Percentiles rank a stretch among this genome's conserved stretches.
Evolutionary conservation across 2,329 filamentous ascomycete genomes (phyloP).

Genomic region (Grosmannia huntii): DNA sequence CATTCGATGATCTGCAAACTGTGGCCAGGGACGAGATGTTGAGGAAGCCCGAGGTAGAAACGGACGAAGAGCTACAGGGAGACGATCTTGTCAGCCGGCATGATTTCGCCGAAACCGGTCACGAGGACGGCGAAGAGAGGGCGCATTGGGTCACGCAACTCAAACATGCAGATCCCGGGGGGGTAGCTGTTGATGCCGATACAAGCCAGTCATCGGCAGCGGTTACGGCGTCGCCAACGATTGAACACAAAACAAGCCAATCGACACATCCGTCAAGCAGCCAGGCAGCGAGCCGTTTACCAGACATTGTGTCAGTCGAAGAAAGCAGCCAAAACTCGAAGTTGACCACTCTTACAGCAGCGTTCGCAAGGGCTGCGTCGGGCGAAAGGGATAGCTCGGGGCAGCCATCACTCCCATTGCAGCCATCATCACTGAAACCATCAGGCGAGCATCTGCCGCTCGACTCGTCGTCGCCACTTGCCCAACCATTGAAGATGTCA

Average conservation of each 20-base stretch:
- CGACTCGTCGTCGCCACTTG: neutral
- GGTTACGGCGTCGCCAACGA: conserved; percentile 8
- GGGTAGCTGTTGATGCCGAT: conserved; percentile 31
- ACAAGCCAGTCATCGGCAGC: conserved; percentile 22
- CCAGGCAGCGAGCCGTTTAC: neutral
- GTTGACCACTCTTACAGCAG: neutral
- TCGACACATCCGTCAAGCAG: neutral
- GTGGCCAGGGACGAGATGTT: conserved; percentile 35
- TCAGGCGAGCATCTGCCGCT: neutral
- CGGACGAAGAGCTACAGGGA: neutral
- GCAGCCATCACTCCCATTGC: neutral
- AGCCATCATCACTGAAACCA: neutral
- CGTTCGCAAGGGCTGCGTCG: neutral
- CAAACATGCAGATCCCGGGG: conserved; percentile 38
- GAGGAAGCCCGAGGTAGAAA: neutral
- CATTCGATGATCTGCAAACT: conserved; percentile 56
- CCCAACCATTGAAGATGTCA: neutral
- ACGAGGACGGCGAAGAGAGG: conserved; percentile 47
- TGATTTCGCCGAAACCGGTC: neutral
- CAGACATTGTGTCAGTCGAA: neutral
- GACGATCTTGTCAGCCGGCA: neutral
- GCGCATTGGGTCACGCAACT: conserved; percentile 47
- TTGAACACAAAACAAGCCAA: neutral
- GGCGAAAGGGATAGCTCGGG: neutral
- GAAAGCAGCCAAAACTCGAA: neutral